Base-by-base conservation (phyloP, 2,329 filamentous ascomycete species). In the Rhynchosporium secalis region DNA sequence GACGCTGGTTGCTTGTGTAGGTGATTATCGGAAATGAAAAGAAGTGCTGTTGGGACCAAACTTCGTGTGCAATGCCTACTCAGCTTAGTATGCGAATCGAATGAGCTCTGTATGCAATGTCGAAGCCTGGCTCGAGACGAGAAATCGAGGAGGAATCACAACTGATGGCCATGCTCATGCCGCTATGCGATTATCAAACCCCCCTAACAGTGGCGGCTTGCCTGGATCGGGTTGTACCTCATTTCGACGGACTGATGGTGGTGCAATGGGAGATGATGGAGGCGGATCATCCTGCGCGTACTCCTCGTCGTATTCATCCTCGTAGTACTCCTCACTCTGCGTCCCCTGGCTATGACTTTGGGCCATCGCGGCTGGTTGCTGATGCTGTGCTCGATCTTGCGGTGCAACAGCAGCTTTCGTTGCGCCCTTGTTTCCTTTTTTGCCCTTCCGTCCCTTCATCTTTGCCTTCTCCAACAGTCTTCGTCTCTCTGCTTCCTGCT, bases 391-490 rank as follows among this genome's bases (percentile, higher is more conserved):
- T 62, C 68, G 68, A 61, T 73, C 71, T 29, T 69, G 65, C 12
- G 66, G 36, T n/a, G 65, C 33, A 54, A 66, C 26, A 38, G 62
- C 57, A 28, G 64, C 59, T 59, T 73, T 73, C 8, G 67, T 41
- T 20, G 66, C 60, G 46, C 65, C 60, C 75, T 95, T 96, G 69
- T 80, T 85, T 31, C 83, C 83, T 78, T 96, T 97, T 80, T 91
- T 96, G 56, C 87, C 88, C 78, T 96, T 97, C 38, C 92, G 85
- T 58, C 89, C 90, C 78, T 96, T 96, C 79, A 92, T 91, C 79
- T 96, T 96, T 28, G 93, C 92, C 77, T 97, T 96, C 74, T 97
- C 94, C 60, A 96, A 77, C 38, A 96, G 78, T 55, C 93, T 83
- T 65, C 89, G 86, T 72, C 94, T 90, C 75, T 97, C 92, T n/a